Conservation (phyloP, 257 asterid species). For the Eustoma russellianum region DNA sequence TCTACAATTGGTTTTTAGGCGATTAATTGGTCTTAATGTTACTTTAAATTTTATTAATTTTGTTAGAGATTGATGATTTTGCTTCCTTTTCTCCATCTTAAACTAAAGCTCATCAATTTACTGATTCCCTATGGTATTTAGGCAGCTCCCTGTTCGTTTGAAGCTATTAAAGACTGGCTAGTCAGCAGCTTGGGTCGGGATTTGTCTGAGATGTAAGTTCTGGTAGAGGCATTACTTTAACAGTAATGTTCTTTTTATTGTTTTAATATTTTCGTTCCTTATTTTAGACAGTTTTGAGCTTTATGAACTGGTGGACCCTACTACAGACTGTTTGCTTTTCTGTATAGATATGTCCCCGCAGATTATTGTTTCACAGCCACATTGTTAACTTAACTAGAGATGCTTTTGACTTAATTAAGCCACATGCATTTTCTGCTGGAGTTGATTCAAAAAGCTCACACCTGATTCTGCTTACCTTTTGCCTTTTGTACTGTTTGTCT, state of each 20-base stretch:
- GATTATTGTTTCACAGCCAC: neutral
- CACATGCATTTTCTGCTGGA: neutral
- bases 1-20: neutral
- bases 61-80: neutral
- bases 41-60: neutral
- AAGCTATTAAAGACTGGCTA: conserved; percentile 57
- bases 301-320: neutral
- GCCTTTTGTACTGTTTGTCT: too few species aligned
- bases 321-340: neutral
- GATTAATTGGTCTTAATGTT: neutral
- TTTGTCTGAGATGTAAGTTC: conserved; percentile 64
- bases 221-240: neutral
- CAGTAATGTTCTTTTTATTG: neutral
- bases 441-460: too few species aligned
- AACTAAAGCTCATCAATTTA: neutral
- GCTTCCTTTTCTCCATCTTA: neutral
- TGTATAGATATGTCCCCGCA: neutral
- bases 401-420: neutral
- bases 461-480: too few species aligned
- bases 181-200: conserved; percentile 56
- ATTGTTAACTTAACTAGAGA: neutral
- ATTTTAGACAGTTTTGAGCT: neutral
- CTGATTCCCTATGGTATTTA: conserved; percentile 27
- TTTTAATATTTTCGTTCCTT: neutral
- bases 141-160: conserved; percentile 75